Evolutionary conservation across 257 asterid species (phyloP).

Genomic region (Haberlea rhodopensis): DNA sequence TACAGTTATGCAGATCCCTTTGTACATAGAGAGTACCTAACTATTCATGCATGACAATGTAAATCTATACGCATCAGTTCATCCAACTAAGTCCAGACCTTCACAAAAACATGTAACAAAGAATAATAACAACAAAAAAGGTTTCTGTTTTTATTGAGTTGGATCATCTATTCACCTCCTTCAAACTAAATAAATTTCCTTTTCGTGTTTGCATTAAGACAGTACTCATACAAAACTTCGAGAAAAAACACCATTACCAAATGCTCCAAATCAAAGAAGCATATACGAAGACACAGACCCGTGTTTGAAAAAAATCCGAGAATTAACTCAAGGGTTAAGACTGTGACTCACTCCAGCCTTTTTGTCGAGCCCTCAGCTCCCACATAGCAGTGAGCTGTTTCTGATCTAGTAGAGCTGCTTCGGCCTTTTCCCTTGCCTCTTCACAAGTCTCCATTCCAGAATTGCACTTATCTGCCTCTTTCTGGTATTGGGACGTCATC

Average conservation of each 20-base stretch:
- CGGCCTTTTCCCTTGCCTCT: conserved; percentile 92
- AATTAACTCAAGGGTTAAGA: neutral
- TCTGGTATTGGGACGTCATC: conserved; percentile 88
- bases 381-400: conserved; percentile 68
- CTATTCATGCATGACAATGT: neutral
- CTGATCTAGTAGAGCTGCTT: conserved; percentile 62
- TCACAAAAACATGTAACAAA: neutral
- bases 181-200: neutral
- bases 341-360: conserved; percentile 67
- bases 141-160: neutral
- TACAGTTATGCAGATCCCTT: neutral
- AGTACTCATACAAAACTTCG: neutral
- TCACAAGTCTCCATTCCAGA: conserved; percentile 98
- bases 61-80: neutral
- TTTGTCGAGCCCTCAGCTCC: conserved; percentile 87
- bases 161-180: neutral
- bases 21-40: neutral
- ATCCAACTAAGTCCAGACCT: neutral
- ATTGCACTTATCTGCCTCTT: conserved; percentile 96
- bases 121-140: neutral
- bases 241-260: neutral
- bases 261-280: neutral
- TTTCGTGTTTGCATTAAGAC: neutral
- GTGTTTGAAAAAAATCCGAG: neutral
- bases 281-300: neutral